Conservation (phyloP, 2,329 filamentous ascomycete genomes). For the Neonectria punicea region DNA sequence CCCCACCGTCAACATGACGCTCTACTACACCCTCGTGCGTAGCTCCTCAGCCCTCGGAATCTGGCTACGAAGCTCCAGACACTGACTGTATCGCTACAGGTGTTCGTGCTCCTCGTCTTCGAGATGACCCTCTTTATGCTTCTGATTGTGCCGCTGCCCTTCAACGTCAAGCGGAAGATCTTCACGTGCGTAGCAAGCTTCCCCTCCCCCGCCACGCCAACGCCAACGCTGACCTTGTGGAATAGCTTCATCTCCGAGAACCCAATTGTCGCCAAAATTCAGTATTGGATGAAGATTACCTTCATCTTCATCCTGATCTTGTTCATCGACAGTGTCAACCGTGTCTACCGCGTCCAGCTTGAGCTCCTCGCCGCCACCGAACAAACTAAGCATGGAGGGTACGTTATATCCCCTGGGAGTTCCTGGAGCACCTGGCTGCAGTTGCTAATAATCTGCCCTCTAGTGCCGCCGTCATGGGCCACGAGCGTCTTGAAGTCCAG, state of each 20-base stretch:
- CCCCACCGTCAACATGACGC: slow-evolving; percentile 61
- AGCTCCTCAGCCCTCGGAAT: neutral
- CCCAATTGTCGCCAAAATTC: slow-evolving; percentile 84
- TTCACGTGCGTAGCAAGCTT: slow-evolving; percentile 69
- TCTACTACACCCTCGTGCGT: slow-evolving; percentile 66
- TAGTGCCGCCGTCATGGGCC: slow-evolving; percentile 78
- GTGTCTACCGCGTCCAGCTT: slow-evolving; percentile 95
- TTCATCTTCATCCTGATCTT: slow-evolving; percentile 99
- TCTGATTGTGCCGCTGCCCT: slow-evolving; percentile 88
- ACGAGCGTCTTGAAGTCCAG: slow-evolving; percentile 97
- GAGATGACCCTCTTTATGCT: slow-evolving; percentile 87
- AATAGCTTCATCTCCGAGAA: slow-evolving; percentile 91
- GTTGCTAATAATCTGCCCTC: neutral
- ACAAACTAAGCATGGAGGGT: slow-evolving; percentile 56
- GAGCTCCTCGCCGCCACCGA: slow-evolving; percentile 82
- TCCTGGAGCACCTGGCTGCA: neutral
- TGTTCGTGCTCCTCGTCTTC: slow-evolving; percentile 83
- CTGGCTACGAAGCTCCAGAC: slow-evolving; percentile 1
- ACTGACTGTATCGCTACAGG: slow-evolving; percentile 60
- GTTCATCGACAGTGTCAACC: slow-evolving; percentile 95
- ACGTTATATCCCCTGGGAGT: slow-evolving; percentile 46
- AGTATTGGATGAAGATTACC: slow-evolving; percentile 98
- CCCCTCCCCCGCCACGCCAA: neutral
- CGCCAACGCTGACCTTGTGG: slow-evolving; percentile 15
- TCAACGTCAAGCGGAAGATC: slow-evolving; percentile 83